A percentile compares a stretch with the other conserved stretches of the same genome.
phyloP scores from a whole-genome alignment of 306 rosid genomes.

The Oemleria cerasiformis region DNA sequence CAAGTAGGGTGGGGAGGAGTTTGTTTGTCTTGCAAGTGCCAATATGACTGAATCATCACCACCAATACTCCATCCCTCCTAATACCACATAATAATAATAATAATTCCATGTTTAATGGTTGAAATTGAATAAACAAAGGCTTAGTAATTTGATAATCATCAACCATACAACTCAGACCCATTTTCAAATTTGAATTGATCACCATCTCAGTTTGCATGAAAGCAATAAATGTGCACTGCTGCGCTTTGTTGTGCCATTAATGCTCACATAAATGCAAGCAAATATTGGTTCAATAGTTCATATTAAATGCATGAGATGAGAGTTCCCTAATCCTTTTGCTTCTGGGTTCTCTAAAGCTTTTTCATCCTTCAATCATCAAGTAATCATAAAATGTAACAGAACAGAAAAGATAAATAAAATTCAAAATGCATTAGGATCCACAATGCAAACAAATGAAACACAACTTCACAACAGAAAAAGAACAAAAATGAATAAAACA shows the following conservation, averaged over 20 bases:
- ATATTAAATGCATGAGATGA: conserved; percentile 34
- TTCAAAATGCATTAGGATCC: background rate
- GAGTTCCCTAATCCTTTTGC: background rate
- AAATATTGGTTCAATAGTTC: conserved; percentile 19
- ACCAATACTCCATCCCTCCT: background rate
- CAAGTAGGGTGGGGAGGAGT: conserved; percentile 22
- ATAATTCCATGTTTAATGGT: background rate
- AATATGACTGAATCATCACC: background rate
- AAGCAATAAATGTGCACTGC: conserved; percentile 27
- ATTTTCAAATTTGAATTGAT: conserved; percentile 18
- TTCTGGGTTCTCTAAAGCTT: no score
- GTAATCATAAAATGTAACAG: no score
- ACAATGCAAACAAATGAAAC: no score
- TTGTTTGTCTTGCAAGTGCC: conserved; percentile 22
- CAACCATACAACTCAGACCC: background rate
- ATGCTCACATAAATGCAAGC: conserved; percentile 42
- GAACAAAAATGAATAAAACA: no score
- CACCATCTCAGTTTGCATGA: conserved; percentile 38
- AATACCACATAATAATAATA: background rate
- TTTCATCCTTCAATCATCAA: no score
- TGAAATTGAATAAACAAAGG: background rate
- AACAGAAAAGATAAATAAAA: no score
- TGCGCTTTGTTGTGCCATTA: conserved; percentile 28
- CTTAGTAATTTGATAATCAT: conserved; percentile 32
- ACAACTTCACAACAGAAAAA: no score